These are phyloP conservation scores for Hypoxylon intermedium DNA, from an alignment of 495 filamentous ascomycete genomes.

Conservation along the genomic window DNA sequence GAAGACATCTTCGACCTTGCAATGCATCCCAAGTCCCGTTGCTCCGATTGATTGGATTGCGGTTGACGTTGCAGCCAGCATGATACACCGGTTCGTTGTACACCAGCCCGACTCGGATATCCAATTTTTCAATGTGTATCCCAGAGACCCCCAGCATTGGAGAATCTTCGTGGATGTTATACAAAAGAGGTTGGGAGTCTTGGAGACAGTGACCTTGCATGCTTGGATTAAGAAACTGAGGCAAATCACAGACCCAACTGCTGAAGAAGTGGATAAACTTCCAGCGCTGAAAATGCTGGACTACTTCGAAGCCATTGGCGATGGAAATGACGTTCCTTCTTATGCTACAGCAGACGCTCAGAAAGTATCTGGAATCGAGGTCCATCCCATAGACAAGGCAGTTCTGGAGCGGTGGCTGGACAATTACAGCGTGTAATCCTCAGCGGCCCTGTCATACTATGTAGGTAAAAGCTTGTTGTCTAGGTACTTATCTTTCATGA, in stretches of 20 bases:
- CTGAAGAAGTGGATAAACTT: neutral
- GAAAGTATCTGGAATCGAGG: slow-evolving; percentile 4
- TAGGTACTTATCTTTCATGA: neutral
- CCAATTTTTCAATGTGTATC: slow-evolving; percentile 1
- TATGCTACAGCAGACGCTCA: neutral
- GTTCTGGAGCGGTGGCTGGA: slow-evolving; percentile 3
- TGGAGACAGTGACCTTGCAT: neutral
- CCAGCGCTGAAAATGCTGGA: slow-evolving; percentile 3
- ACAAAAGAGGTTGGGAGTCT: neutral
- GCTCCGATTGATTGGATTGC: slow-evolving; percentile 38
- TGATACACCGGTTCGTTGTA: slow-evolving; percentile 30
- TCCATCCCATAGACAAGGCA: neutral
- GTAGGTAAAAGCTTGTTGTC: neutral
- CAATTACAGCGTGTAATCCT: neutral
- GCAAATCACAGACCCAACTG: slow-evolving; percentile 3
- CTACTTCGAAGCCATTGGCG: slow-evolving; percentile 2
- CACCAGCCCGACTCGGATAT: neutral
- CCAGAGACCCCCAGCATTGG: slow-evolving; percentile 1
- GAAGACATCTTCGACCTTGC: slow-evolving; percentile 19
- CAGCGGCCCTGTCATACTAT: neutral
- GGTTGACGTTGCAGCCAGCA: slow-evolving; percentile 33
- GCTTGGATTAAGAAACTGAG: neutral
- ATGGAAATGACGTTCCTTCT: neutral
- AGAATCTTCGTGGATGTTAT: neutral
- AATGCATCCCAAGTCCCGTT: slow-evolving; percentile 16